phyloP scores from a whole-genome alignment of 345 rosid genomes.

The Reutealis trisperma region DNA sequence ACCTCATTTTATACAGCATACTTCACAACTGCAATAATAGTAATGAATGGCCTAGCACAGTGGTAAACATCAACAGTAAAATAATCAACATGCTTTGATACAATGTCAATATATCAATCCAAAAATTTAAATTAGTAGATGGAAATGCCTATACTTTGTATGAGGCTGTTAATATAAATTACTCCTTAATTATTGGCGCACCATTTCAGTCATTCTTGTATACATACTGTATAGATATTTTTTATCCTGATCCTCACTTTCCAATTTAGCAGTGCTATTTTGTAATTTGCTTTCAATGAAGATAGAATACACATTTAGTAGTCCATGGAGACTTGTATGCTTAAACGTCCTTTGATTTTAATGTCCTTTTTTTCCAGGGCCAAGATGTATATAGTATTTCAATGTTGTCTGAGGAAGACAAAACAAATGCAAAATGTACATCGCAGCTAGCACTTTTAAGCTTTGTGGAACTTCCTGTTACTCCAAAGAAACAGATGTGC shows the following conservation, averaged over 20 bases:
- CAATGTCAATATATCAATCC: neutral
- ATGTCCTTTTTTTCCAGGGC: slow-evolving; percentile 45
- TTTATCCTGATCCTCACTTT: neutral
- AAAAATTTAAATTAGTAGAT: neutral
- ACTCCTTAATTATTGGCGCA: neutral
- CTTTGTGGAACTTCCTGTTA: slow-evolving; percentile 61
- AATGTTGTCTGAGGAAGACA: slow-evolving; percentile 61
- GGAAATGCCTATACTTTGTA: neutral
- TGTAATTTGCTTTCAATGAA: neutral
- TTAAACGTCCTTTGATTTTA: neutral
- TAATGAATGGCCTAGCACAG: neutral
- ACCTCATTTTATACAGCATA: neutral
- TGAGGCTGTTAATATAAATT: neutral
- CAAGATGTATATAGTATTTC: slow-evolving; percentile 65
- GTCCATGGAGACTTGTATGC: neutral
- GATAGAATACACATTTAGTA: neutral
- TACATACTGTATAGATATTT: neutral
- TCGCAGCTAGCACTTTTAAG: slow-evolving; percentile 60
- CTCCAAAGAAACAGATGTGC: slow-evolving; percentile 49
- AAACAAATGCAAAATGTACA: slow-evolving; percentile 33
- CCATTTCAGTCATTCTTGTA: neutral
- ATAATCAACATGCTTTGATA: neutral
- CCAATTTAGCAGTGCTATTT: neutral
- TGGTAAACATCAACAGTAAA: neutral
- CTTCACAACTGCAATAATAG: neutral